These are phyloP conservation scores for Coniochaeta prunicola DNA, from an alignment of 2,329 filamentous ascomycete species.

Conservation along the genomic window DNA sequence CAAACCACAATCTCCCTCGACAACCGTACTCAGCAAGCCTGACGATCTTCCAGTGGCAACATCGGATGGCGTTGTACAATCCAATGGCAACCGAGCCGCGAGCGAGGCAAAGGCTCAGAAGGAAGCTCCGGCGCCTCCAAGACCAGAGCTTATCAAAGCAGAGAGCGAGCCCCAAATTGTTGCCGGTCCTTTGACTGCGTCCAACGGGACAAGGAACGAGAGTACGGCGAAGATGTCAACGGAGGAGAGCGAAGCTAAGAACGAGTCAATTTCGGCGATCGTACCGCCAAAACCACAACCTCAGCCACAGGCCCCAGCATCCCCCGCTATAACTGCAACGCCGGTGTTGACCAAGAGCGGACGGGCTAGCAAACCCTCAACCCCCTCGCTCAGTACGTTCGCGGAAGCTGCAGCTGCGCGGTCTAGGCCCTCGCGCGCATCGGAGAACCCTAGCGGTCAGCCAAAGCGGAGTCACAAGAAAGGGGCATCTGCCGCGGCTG, in stretches of 20 bases:
- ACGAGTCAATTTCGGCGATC: conserved; percentile 27
- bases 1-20: conserved; percentile 43
- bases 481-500: conserved; percentile 34
- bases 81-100: conserved; percentile 21
- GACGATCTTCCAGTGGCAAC: conserved; percentile 40
- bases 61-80: conserved; percentile 24
- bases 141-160: conserved; percentile 18
- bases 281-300: conserved; percentile 24
- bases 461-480: conserved; percentile 56
- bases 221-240: conserved; percentile 18
- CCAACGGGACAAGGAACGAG: conserved; percentile 25
- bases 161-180: conserved; percentile 22
- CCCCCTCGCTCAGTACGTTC: conserved; percentile 52
- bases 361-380: conserved; percentile 59
- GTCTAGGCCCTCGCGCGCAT: conserved; percentile 45
- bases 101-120: conserved; percentile 45
- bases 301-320: conserved; percentile 20
- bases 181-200: conserved; percentile 10
- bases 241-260: conserved; percentile 41
- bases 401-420: conserved; percentile 41
- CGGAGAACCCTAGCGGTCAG: conserved; percentile 23
- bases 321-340: neutral
- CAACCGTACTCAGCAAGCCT: conserved; percentile 54
- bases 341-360: conserved; percentile 54
- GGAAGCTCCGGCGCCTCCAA: conserved; percentile 32